A percentile compares a stretch with the other conserved stretches of the same genome.
Conservation (phyloP, 176 grass and related monocot species). For the Eleusine coracana region DNA sequence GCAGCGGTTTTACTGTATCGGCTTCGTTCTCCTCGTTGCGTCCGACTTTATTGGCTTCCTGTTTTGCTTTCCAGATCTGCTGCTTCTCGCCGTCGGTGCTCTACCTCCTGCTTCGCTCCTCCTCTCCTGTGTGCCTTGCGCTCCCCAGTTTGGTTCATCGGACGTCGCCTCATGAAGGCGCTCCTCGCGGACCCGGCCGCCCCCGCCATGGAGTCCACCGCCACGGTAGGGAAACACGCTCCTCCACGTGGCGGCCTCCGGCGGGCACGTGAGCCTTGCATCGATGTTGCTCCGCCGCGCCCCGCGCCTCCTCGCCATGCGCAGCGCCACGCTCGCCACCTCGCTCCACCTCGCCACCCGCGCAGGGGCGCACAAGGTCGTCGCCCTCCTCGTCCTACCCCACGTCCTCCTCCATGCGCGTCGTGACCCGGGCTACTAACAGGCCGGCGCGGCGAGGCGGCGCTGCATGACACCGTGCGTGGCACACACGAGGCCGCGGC, state of each 20-base stretch:
- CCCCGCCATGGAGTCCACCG: conserved; percentile 41
- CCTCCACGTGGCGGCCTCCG: conserved; percentile 36
- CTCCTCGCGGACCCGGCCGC: conserved; percentile 52
- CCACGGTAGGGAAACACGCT: conserved; percentile 50
- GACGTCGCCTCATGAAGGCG: conserved; percentile 51
- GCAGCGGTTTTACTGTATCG: too few relatives aligned
- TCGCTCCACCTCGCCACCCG: conserved; percentile 54
- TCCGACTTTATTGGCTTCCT: too few relatives aligned
- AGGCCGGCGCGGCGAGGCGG: conserved; percentile 51
- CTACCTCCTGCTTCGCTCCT: too few relatives aligned
- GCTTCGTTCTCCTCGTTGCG: too few relatives aligned
- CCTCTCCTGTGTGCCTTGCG: too few relatives aligned
- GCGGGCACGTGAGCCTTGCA: conserved; percentile 37
- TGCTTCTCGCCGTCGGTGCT: too few relatives aligned
- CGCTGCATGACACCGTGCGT: conserved; percentile 61
- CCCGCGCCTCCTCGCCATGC: conserved; percentile 41
- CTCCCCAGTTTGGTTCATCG: too few relatives aligned
- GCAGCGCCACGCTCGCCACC: conserved; percentile 56
- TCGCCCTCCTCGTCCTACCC: neutral
- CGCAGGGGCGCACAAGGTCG: conserved; percentile 49
- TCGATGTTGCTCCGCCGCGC: conserved; percentile 50
- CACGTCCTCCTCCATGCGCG: neutral
- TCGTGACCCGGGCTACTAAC: conserved; percentile 41
- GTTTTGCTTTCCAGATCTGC: too few relatives aligned
- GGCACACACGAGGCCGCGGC: conserved; percentile 40